A percentile compares a stretch with the other conserved stretches of the same genome.
phyloP scores from a whole-genome alignment of 805 yeast genomes.

The Brettanomyces custersianus region DNA sequence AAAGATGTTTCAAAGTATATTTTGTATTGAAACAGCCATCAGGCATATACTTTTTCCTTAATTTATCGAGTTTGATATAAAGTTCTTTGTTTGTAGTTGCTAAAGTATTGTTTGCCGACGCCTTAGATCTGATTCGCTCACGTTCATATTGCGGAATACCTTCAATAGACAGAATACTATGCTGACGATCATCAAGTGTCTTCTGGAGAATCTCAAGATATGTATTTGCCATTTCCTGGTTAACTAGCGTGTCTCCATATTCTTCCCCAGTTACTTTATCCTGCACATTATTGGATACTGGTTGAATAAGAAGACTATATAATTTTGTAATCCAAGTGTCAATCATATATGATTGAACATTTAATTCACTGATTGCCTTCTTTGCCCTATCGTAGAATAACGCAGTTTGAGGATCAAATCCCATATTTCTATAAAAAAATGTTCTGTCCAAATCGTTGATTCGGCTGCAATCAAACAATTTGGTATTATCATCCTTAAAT shows the following conservation, averaged over 20 bases:
- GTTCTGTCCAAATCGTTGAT: background rate
- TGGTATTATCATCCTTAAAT: background rate
- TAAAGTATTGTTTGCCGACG: slow-evolving; percentile 5
- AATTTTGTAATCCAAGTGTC: slow-evolving; percentile 44
- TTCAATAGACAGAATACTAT: slow-evolving; percentile 23
- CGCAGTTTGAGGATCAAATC: slow-evolving; percentile 1
- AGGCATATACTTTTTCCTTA: slow-evolving; percentile 22
- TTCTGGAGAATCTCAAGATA: slow-evolving; percentile 47
- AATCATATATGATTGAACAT: slow-evolving; percentile 41
- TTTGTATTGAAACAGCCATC: slow-evolving; percentile 26
- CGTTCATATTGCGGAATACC: slow-evolving; percentile 8
- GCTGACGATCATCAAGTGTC: slow-evolving; percentile 36
- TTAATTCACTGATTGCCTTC: slow-evolving; percentile 28
- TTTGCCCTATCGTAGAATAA: slow-evolving; percentile 17
- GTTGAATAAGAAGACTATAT: slow-evolving; percentile 33
- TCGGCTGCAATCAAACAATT: background rate
- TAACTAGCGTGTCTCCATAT: slow-evolving; percentile 62
- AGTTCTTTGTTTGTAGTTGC: slow-evolving; percentile 21
- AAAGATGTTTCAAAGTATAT: slow-evolving; percentile 16
- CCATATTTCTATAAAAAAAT: background rate
- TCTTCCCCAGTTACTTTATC: slow-evolving; percentile 54
- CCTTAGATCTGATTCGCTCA: slow-evolving; percentile 1
- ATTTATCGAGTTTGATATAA: slow-evolving; percentile 22
- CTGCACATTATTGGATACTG: slow-evolving; percentile 26
- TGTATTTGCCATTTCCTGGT: slow-evolving; percentile 62